These are phyloP conservation scores for Fusarium equiseti DNA, from an alignment of 2,329 filamentous ascomycete genomes.

Conservation along the genomic window DNA sequence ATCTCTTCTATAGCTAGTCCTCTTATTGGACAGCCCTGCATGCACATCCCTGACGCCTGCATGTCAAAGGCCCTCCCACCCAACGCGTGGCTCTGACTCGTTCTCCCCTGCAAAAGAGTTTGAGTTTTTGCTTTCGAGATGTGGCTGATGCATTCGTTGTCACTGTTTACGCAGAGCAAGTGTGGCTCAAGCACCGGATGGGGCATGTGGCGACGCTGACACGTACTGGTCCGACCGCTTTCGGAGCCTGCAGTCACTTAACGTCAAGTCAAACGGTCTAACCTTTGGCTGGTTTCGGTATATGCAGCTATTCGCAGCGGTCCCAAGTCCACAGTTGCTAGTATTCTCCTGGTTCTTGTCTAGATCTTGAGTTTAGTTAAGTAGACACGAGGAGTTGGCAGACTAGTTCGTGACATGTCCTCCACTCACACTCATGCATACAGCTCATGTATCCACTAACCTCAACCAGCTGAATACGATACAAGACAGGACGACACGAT, in stretches of 20 bases:
- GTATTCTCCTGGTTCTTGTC: conserved; percentile 5
- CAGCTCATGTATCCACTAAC: conserved; percentile 15
- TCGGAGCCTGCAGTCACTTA: conserved; percentile 2
- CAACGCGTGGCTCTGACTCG: conserved; percentile 39
- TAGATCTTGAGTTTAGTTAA: not conserved
- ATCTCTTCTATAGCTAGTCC: not conserved
- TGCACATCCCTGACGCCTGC: conserved; percentile 38
- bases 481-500: not conserved
- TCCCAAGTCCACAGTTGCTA: not conserved
- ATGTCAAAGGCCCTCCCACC: conserved; percentile 34
- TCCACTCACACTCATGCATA: conserved; percentile 15
- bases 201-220: conserved; percentile 33
- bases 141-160: conserved; percentile 21
- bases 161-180: conserved; percentile 2
- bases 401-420: conserved; percentile 26
- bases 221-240: conserved; percentile 27
- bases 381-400: conserved; percentile 6
- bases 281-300: conserved; percentile 25
- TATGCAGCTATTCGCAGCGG: conserved; percentile 21
- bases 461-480: not conserved
- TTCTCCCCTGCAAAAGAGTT: conserved; percentile 8
- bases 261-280: conserved; percentile 6
- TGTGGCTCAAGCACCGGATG: conserved; percentile 29
- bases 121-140: conserved; percentile 16
- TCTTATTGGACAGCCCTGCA: conserved; percentile 39